Percentiles rank a stretch among this genome's conserved stretches.
Evolutionary conservation across 768 basidiomycete species (phyloP).

Genomic region (Mycena pura): DNA sequence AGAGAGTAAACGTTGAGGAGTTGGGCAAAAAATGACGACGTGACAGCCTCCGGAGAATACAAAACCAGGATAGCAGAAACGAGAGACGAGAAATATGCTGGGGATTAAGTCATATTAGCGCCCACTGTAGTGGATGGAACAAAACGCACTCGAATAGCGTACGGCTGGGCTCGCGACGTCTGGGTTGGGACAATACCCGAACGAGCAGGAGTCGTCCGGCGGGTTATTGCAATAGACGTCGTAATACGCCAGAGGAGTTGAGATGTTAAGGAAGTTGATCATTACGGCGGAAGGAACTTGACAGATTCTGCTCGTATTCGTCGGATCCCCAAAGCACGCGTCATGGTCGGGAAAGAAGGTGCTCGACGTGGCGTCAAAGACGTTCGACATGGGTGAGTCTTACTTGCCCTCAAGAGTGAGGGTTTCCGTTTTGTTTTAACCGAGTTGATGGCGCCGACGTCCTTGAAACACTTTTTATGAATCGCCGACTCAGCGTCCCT

Average conservation of each 20-base stretch:
- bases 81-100: slow-evolving; percentile 24
- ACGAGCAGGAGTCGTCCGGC: slow-evolving; percentile 19
- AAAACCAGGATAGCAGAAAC: slow-evolving; percentile 23
- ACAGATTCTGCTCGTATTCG: slow-evolving; percentile 22
- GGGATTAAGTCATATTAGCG: background rate
- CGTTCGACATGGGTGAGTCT: background rate
- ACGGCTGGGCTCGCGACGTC: slow-evolving; percentile 28
- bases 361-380: background rate
- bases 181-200: slow-evolving; percentile 24
- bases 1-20: slow-evolving; percentile 27
- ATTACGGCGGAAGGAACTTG: slow-evolving; percentile 12
- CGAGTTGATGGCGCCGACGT: too few relatives aligned
- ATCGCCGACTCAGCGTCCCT: too few relatives aligned
- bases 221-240: slow-evolving; percentile 21
- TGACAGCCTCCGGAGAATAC: slow-evolving; percentile 19
- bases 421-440: too few relatives aligned
- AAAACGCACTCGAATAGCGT: slow-evolving; percentile 20
- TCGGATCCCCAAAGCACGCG: slow-evolving; percentile 15
- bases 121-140: background rate
- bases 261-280: slow-evolving; percentile 24
- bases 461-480: too few relatives aligned
- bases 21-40: slow-evolving; percentile 19
- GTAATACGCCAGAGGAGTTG: background rate
- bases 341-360: slow-evolving; percentile 15
- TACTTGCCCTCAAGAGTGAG: too few relatives aligned